Conservation (phyloP, 495 filamentous ascomycete species). For the Wilcoxina mikolae region DNA sequence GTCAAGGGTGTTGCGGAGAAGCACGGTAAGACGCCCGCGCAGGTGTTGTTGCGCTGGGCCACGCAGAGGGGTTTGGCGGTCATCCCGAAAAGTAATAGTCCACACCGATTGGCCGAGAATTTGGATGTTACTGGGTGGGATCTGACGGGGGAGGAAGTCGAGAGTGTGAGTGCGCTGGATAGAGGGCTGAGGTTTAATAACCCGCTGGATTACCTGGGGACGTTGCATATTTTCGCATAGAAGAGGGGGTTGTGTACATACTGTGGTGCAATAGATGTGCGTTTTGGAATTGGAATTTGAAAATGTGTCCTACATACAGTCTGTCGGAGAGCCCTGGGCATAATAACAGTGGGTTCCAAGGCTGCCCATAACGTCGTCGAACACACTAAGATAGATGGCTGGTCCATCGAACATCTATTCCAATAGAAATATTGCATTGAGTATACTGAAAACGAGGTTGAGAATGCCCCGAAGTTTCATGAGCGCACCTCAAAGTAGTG, state of each 20-base stretch:
- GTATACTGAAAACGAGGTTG: too few species aligned
- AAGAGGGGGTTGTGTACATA: background rate
- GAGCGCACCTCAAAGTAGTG: too few species aligned
- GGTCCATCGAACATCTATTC: too few species aligned
- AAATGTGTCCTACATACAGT: too few species aligned
- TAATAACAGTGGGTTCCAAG: too few species aligned
- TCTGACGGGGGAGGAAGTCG: constrained; percentile 30
- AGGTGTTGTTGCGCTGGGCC: constrained; percentile 81
- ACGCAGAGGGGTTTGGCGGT: constrained; percentile 88
- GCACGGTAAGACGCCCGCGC: constrained; percentile 60
- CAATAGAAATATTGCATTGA: too few species aligned
- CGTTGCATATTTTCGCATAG: constrained; percentile 34
- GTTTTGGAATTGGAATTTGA: too few species aligned
- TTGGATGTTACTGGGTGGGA: constrained; percentile 29
- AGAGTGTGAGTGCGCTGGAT: constrained; percentile 32
- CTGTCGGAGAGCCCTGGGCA: too few species aligned
- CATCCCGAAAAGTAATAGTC: constrained; percentile 74
- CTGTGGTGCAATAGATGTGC: too few species aligned
- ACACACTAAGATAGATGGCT: too few species aligned
- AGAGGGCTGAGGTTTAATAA: constrained; percentile 28
- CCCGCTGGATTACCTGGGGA: constrained; percentile 29
- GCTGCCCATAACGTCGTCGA: too few species aligned
- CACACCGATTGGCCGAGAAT: constrained; percentile 44
- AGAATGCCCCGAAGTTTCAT: too few species aligned
- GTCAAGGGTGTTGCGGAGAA: constrained; percentile 54